phyloP scores from a whole-genome alignment of 441 rosid genomes.

The Jatropha multifida region DNA sequence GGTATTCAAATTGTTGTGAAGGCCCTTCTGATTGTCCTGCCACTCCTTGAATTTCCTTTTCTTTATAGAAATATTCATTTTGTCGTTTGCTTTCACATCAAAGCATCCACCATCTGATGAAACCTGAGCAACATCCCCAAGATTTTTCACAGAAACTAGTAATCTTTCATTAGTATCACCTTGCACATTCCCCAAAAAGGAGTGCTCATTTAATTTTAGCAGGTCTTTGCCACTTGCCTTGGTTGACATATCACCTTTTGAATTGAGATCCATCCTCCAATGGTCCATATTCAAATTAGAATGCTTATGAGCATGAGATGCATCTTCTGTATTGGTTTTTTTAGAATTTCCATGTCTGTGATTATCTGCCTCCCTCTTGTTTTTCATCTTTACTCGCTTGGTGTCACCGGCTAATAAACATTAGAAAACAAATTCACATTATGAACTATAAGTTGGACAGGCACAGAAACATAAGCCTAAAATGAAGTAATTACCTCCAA shows the following conservation, averaged over 20 bases:
- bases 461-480: conserved; percentile 9
- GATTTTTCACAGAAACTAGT: conserved; percentile 35
- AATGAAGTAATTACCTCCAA: conserved; percentile 33
- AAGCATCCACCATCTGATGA: conserved; percentile 40
- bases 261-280: conserved; percentile 23
- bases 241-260: conserved; percentile 27
- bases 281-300: conserved; percentile 23
- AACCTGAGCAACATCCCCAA: conserved; percentile 39
- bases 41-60: conserved; percentile 47
- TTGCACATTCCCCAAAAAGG: conserved; percentile 29
- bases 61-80: conserved; percentile 32
- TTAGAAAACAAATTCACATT: conserved; percentile 16
- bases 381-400: conserved; percentile 39
- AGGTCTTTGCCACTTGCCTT: conserved; percentile 29
- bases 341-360: conserved; percentile 36
- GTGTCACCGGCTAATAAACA: conserved; percentile 38
- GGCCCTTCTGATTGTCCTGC: conserved; percentile 38
- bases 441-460: conserved; percentile 5
- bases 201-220: conserved; percentile 26
- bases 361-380: conserved; percentile 44
- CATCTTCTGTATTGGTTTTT: conserved; percentile 40
- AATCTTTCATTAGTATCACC: conserved; percentile 40
- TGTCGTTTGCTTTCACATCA: conserved; percentile 34
- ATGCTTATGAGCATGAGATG: conserved; percentile 23
- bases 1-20: conserved; percentile 23